Evolutionary conservation across 768 basidiomycete species (phyloP).

Genomic region (Boletellus ananas): DNA sequence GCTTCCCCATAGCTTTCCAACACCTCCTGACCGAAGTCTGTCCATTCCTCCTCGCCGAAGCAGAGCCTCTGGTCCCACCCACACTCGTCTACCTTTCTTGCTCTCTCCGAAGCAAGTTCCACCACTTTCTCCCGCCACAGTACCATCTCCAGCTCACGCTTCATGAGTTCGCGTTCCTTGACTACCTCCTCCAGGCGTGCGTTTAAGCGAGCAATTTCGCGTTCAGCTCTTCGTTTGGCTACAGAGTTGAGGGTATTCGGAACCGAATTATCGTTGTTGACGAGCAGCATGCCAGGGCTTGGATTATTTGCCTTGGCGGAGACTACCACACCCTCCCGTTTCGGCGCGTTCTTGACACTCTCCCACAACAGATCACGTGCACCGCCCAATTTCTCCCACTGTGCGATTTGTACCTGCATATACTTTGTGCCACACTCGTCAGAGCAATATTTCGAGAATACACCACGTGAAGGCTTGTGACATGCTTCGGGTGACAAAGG

Average conservation of each 20-base stretch:
- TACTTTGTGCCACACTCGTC: constrained; percentile 80
- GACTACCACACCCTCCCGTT: constrained; percentile 67
- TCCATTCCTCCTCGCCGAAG: constrained; percentile 78
- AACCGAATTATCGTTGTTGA: constrained; percentile 9
- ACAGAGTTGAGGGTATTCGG: constrained; percentile 27
- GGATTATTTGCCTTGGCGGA: constrained; percentile 33
- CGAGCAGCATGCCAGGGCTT: constrained; percentile 23
- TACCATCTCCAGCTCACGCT: constrained; percentile 65
- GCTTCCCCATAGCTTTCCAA: constrained; percentile 66
- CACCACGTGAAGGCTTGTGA: constrained; percentile 74
- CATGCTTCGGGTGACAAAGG: constrained; percentile 66
- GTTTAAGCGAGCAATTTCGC: constrained; percentile 56
- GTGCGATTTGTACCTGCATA: constrained; percentile 61
- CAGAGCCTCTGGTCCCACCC: constrained; percentile 89
- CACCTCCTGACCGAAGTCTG: constrained; percentile 60
- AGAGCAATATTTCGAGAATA: constrained; percentile 89
- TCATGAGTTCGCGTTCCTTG: constrained; percentile 58
- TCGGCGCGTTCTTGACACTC: constrained; percentile 63
- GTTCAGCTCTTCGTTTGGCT: constrained; percentile 46
- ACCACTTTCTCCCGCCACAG: constrained; percentile 68
- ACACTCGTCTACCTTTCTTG: constrained; percentile 64
- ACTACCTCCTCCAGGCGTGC: constrained; percentile 54
- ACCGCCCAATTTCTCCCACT: constrained; percentile 60
- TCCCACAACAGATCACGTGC: constrained; percentile 69
- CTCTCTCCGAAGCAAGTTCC: constrained; percentile 62